Evolutionary conservation across 2,329 filamentous ascomycete species (phyloP), one percentile per base, ranked within the genome.

Genomic region (Penicillium hordei): DNA sequence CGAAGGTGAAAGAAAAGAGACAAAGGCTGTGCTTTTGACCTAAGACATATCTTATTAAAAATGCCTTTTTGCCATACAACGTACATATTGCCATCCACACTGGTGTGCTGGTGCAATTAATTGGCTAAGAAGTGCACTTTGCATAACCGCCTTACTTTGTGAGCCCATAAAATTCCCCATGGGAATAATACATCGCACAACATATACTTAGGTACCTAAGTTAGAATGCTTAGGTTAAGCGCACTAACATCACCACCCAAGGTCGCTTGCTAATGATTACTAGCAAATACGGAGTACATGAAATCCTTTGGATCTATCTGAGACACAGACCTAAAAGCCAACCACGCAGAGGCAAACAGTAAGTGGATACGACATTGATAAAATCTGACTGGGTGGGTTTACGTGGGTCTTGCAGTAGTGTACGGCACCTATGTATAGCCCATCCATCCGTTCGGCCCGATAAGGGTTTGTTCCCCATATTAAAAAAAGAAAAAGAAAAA

Each of bases 401-500:
- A 25, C 21, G 40, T 43, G 42, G 42, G 42, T 44, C 42, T n/a
- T 27, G 40, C 36, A n/a, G 33, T 38, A 23, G 33, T 45, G 21
- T 15, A 33, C 25, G 50, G 49, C 23, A 13, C 27, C 48, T 42
- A 42, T 42, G 25, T 49, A 42, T 51, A 31, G 43, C 9, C 23
- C 51, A 53, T 43, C 39, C 49, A 44, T 53, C 42, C 33, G 25
- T 29, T 48, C 52, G 43, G 52, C 52, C 52, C 52, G 52, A 54
- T 54, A 54, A 54, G 43, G 34, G 19, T 17, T 9, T 45, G 21
- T 36, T 36, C 51, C 29, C 43, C 52, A 54, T 54, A 29, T 40
- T 36, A 52, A 52, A 53, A 46, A 29, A n/a, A n/a, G n/a, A n/a
- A n/a, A n/a, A n/a, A n/a, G n/a, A n/a, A n/a, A n/a, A n/a, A n/a